Conservation (phyloP, 140 eudicot genomes). For the Anethum foeniculum region DNA sequence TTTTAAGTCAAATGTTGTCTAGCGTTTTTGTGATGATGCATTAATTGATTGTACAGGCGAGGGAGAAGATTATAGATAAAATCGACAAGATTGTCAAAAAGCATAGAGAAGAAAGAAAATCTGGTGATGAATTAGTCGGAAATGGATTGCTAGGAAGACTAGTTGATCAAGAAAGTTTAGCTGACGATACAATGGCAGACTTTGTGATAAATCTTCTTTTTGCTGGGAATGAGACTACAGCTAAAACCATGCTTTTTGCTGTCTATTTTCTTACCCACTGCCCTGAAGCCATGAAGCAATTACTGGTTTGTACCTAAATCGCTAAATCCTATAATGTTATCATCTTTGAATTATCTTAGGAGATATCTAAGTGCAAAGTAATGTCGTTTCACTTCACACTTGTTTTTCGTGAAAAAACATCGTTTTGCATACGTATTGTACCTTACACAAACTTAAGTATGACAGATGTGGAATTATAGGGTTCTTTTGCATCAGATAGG, state of each 20-base stretch:
- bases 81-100: conserved; percentile 30
- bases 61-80: conserved; percentile 49
- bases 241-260: conserved; percentile 81
- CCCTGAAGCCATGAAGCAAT: conserved; percentile 43
- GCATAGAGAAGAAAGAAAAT: conserved; percentile 14
- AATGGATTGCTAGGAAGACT: conserved; percentile 63
- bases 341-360: not conserved
- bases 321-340: not conserved
- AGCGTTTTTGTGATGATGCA: not conserved
- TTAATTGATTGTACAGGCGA: conserved; percentile 37
- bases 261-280: conserved; percentile 55
- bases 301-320: conserved; percentile 32
- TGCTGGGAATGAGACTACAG: conserved; percentile 77
- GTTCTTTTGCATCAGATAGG: not conserved
- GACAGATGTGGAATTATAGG: not conserved
- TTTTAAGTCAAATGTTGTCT: not conserved
- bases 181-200: conserved; percentile 55
- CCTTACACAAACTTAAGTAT: not conserved
- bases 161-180: conserved; percentile 53
- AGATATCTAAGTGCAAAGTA: too few relatives aligned
- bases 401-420: not conserved
- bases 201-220: conserved; percentile 68
- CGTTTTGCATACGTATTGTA: not conserved
- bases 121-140: conserved; percentile 2
- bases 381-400: not conserved